These are phyloP conservation scores for Cladosporium sp. DNA, from an alignment of 2,329 filamentous ascomycete species.

Conservation along the genomic window DNA sequence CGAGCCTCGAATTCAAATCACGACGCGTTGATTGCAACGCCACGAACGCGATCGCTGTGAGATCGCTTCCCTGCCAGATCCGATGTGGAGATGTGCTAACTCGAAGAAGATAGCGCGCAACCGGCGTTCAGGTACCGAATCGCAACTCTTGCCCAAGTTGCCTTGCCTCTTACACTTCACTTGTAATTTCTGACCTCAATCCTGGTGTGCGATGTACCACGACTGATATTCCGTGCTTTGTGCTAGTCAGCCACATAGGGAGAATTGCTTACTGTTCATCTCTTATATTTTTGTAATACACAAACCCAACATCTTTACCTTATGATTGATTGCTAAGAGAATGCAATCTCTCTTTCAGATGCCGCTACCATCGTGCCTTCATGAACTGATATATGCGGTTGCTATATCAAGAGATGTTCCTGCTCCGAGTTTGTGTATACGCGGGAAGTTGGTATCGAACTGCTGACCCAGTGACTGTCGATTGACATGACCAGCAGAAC, in stretches of 20 bases:
- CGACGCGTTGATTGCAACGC: constrained; percentile 8
- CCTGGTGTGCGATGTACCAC: background rate
- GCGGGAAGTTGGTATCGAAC: background rate
- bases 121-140: background rate
- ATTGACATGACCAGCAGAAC: background rate
- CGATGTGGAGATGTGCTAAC: background rate
- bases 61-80: constrained; percentile 2
- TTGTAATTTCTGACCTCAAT: background rate
- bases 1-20: background rate
- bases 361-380: background rate
- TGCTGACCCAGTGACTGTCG: background rate
- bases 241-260: background rate
- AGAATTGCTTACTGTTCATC: background rate
- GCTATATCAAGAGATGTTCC: background rate
- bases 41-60: background rate
- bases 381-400: background rate
- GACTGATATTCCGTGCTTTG: background rate
- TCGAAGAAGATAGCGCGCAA: background rate
- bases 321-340: background rate
- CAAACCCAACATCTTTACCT: background rate
- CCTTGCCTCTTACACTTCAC: background rate
- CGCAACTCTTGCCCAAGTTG: background rate
- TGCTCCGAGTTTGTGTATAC: background rate
- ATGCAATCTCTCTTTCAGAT: background rate
- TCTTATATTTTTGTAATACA: background rate